phyloP scores from a whole-genome alignment of 2,329 filamentous ascomycete species.

The Clarireedia hainanense region DNA sequence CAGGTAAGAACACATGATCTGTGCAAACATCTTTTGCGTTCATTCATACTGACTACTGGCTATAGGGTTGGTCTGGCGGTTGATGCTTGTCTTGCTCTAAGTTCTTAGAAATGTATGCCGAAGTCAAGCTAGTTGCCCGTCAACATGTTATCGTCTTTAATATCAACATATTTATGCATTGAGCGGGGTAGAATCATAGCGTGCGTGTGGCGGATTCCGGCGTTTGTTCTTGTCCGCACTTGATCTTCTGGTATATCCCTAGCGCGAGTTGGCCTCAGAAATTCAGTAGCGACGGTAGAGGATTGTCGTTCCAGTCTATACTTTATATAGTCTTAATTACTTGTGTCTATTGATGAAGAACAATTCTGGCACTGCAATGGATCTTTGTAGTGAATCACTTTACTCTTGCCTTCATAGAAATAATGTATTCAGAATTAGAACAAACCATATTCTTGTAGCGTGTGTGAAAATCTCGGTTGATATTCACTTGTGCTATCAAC shows the following conservation, averaged over 20 bases:
- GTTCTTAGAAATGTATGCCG: conserved; percentile 18
- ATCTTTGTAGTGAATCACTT: not conserved
- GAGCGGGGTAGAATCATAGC: conserved; percentile 10
- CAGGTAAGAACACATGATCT: conserved; percentile 47
- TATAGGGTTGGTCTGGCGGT: conserved; percentile 73
- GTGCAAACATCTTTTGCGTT: not conserved
- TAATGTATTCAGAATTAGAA: not conserved
- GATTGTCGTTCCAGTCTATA: not conserved
- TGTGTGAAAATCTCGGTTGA: conserved; percentile 11
- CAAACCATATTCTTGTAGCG: conserved; percentile 5
- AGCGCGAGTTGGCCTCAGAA: conserved; percentile 5
- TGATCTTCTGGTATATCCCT: conserved; percentile 12
- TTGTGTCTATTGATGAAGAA: conserved; percentile 4
- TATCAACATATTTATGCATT: conserved; percentile 7
- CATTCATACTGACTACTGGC: conserved; percentile 20
- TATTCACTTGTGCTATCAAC: conserved; percentile 10
- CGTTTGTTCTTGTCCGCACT: conserved; percentile 4
- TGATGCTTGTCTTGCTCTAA: conserved; percentile 71
- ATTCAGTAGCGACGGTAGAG: conserved; percentile 3
- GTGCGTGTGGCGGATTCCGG: conserved; percentile 8
- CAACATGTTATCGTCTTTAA: conserved; percentile 8
- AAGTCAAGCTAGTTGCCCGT: not conserved
- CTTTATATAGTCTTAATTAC: conserved; percentile 10
- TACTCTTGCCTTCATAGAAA: not conserved
- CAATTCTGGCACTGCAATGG: not conserved